phyloP scores from a whole-genome alignment of 2,329 filamentous ascomycete genomes.

The Plenodomus biglobosus region DNA sequence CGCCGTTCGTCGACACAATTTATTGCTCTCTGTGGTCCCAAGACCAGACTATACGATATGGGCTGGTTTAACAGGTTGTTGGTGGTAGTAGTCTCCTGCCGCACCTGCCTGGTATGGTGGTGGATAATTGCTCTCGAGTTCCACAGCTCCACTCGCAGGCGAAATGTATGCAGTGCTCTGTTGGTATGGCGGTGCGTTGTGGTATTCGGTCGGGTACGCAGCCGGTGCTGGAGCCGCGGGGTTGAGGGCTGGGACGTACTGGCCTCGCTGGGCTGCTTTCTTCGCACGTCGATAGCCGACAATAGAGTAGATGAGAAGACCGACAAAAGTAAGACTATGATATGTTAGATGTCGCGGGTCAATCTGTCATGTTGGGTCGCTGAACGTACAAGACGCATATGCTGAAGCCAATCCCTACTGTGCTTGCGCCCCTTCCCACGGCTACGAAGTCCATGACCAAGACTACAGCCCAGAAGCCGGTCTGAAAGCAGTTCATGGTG shows the following conservation, averaged over 20 bases:
- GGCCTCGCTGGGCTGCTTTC: conserved; percentile 35
- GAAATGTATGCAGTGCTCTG: conserved; percentile 31
- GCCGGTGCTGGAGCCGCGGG: conserved; percentile 20
- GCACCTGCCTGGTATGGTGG: conserved; percentile 22
- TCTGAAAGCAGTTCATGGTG: conserved; percentile 41
- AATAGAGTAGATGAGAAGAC: conserved; percentile 46
- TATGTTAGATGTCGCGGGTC: conserved; percentile 5
- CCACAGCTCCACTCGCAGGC: conserved; percentile 16
- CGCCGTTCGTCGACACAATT: conserved; percentile 1
- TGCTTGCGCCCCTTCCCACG: conserved; percentile 21
- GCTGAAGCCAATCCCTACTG: conserved; percentile 28
- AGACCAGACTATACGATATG: conserved; percentile 23
- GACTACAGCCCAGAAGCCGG: conserved; percentile 38
- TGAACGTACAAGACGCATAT: conserved; percentile 40
- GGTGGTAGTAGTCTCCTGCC: conserved; percentile 24
- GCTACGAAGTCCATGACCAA: conserved; percentile 38
- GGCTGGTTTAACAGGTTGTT: conserved; percentile 31
- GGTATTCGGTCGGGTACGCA: conserved; percentile 18
- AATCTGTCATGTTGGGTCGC: neutral
- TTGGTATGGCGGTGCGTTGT: conserved; percentile 20
- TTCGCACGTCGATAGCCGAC: conserved; percentile 42
- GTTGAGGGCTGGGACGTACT: conserved; percentile 39
- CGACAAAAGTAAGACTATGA: conserved; percentile 39
- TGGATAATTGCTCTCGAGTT: conserved; percentile 21
- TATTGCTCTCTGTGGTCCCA: neutral